Base-by-base conservation (phyloP, 305 asterid genomes). In the Caryopteris hybrid region DNA sequence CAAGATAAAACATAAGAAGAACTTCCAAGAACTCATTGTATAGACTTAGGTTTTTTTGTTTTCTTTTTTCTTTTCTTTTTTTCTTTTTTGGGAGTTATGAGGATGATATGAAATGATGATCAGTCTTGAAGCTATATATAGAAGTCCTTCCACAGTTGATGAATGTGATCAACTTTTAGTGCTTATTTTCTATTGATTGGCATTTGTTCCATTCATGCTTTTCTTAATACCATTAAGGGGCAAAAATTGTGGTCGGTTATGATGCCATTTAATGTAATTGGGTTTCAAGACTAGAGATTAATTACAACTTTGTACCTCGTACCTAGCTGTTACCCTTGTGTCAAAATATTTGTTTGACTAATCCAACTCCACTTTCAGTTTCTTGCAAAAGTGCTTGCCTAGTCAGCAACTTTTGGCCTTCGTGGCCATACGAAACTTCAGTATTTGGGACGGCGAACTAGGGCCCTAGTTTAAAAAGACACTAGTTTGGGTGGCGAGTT, bases 1-100 rank as follows among this genome's bases (percentile, higher is more conserved):
- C n/a, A 78, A 64, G 25, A 73, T 48, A 36, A 77, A 38, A 18
- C 53, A 66, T 11, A 77, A 47, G 64, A 27, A 71, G 48, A 74
- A 25, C 16, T 77, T 82, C 41, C 21, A 66, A 4, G 9, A 64
- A 39, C 31, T 43, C 78, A 73, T 73, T 59, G 16, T 66, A 10
- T 11, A n/a, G n/a, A n/a, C n/a, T n/a, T n/a, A n/a, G n/a, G n/a
- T n/a, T n/a, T n/a, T n/a, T n/a, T n/a, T n/a, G n/a, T n/a, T n/a
- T n/a, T n/a, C n/a, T n/a, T n/a, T n/a, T n/a, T n/a, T n/a, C n/a
- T n/a, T n/a, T 42, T 27, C 2, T 18, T 8, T 2, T 65, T 14
- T 12, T 3, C 16, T n/a, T 52, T 7, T 21, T 6, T 2, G 4
- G 23, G 27, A 51, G 62, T 43, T 22, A 4, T 33, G 39, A 46